These are phyloP conservation scores for Pyrus hybrid DNA, from an alignment of 331 rosid species.

Conservation along the genomic window DNA sequence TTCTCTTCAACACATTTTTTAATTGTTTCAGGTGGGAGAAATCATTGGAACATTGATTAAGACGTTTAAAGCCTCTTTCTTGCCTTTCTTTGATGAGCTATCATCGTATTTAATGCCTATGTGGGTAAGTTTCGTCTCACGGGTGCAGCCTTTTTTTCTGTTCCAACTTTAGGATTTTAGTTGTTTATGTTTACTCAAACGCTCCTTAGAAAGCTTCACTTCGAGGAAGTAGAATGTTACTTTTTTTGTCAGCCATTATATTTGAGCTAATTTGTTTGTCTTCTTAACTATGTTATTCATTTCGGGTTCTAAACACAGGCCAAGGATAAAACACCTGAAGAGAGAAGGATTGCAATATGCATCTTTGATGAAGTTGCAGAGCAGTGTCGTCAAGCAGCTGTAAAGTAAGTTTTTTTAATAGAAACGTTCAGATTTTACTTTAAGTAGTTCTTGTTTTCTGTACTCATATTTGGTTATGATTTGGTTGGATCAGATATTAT, in stretches of 20 bases:
- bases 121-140: conserved; percentile 34
- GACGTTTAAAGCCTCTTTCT: conserved; percentile 54
- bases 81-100: conserved; percentile 66
- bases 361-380: conserved; percentile 66
- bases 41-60: conserved; percentile 72
- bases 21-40: conserved; percentile 42
- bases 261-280: no score
- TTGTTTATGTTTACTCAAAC: no score
- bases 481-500: conserved; percentile 42
- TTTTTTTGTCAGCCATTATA: no score
- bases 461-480: no score
- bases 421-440: no score
- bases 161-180: neutral
- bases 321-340: conserved; percentile 64
- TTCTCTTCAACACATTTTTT: no score
- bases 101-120: conserved; percentile 49
- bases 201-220: no score
- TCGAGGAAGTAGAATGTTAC: no score
- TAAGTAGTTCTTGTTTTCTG: no score
- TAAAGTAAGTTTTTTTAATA: conserved; percentile 27
- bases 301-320: conserved; percentile 28
- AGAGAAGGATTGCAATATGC: conserved; percentile 64
- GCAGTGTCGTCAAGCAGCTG: conserved; percentile 55
- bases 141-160: neutral
- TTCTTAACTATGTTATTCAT: no score